A percentile compares a stretch with the other conserved stretches of the same genome.
Conservation (phyloP, 257 asterid species). For the Anisodus tanguticus region DNA sequence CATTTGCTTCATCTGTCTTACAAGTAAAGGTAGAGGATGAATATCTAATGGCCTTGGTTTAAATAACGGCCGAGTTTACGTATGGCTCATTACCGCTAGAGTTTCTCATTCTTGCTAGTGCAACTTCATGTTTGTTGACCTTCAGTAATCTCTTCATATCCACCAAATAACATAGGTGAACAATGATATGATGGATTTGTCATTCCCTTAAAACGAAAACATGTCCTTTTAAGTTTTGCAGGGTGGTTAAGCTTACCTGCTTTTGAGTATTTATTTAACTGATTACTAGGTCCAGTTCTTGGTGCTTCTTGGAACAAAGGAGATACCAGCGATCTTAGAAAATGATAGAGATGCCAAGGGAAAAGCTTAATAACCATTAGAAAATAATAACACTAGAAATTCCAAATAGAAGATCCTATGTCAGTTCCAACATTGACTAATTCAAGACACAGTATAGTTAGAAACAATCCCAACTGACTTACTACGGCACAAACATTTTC, state of each 20-base stretch:
- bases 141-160: neutral
- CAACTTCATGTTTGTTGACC: neutral
- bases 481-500: neutral
- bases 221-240: neutral
- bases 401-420: neutral
- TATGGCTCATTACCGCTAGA: neutral
- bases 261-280: neutral
- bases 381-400: neutral
- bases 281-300: neutral
- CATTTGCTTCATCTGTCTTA: neutral
- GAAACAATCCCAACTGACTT: neutral
- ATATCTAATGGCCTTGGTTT: neutral
- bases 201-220: neutral
- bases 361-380: neutral
- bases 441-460: neutral
- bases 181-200: neutral
- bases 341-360: neutral
- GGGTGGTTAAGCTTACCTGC: neutral
- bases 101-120: neutral
- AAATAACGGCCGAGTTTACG: neutral
- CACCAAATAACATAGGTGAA: neutral
- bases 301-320: neutral
- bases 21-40: neutral
- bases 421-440: conserved; percentile 12
- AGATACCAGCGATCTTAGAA: neutral